Evolutionary conservation across 2,329 filamentous ascomycete genomes (phyloP).

Genomic region (Hypoxylon sp.): DNA sequence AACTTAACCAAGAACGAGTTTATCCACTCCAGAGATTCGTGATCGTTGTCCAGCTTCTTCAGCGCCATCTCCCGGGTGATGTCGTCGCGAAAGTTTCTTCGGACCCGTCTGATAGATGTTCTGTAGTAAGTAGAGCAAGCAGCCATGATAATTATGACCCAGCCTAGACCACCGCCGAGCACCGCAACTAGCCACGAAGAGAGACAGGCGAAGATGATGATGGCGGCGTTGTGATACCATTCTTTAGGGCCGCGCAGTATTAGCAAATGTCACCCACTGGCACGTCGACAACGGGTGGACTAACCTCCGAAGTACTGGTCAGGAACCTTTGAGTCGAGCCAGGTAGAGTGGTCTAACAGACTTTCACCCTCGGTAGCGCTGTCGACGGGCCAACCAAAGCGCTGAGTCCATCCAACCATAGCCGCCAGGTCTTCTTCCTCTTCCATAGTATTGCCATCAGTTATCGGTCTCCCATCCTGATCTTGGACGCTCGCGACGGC

Average conservation of each 20-base stretch:
- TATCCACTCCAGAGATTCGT: conserved; percentile 96
- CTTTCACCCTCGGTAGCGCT: conserved; percentile 67
- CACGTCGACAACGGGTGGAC: conserved; percentile 38
- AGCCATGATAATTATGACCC: conserved; percentile 94
- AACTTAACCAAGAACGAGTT: conserved; percentile 99
- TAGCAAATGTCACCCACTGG: conserved; percentile 15
- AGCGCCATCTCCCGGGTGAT: conserved; percentile 88
- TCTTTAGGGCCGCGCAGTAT: conserved; percentile 58
- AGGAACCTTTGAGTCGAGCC: conserved; percentile 81
- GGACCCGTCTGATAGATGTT: conserved; percentile 90
- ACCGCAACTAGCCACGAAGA: conserved; percentile 89
- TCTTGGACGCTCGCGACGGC: conserved; percentile 65
- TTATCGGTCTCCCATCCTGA: conserved; percentile 56
- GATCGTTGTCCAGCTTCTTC: conserved; percentile 85
- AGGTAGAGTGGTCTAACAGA: conserved; percentile 86
- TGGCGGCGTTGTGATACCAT: conserved; percentile 97
- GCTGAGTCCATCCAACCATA: conserved; percentile 85
- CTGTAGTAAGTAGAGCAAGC: conserved; percentile 94
- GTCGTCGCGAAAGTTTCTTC: conserved; percentile 95
- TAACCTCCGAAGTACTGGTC: conserved; percentile 90
- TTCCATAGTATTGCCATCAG: conserved; percentile 60
- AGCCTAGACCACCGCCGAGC: conserved; percentile 88
- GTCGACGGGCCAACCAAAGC: conserved; percentile 75
- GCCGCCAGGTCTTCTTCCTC: conserved; percentile 62
- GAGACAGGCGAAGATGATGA: conserved; percentile 93